Percentiles rank a stretch among this genome's conserved stretches.
Evolutionary conservation across 2,329 filamentous ascomycete species (phyloP).

Genomic region (Pseudogymnoascus sp.): DNA sequence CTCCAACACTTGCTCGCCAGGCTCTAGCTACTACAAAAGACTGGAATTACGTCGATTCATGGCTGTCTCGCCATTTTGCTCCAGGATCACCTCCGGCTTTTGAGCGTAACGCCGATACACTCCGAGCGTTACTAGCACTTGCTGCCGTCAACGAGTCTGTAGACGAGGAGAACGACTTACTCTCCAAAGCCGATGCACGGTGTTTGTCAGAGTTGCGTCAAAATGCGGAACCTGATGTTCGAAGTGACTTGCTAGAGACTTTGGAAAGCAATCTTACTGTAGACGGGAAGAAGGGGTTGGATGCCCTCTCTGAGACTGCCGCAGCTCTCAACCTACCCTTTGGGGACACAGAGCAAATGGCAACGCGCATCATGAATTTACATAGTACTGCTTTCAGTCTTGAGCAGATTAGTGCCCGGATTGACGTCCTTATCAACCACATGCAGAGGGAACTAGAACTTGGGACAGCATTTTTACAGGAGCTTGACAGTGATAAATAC

Average conservation of each 20-base stretch:
- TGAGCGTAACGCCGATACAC: conserved; percentile 79
- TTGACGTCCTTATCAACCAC: conserved; percentile 48
- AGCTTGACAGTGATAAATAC: conserved; percentile 40
- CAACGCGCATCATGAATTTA: conserved; percentile 45
- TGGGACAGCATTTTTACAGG: conserved; percentile 33
- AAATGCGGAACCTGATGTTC: conserved; percentile 26
- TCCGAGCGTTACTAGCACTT: conserved; percentile 65
- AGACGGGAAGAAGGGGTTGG: conserved; percentile 48
- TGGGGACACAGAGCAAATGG: conserved; percentile 38
- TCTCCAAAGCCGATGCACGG: conserved; percentile 50
- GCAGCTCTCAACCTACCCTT: conserved; percentile 36
- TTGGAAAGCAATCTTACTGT: conserved; percentile 46
- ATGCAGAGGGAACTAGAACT: conserved; percentile 42
- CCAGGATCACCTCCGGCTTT: conserved; percentile 60
- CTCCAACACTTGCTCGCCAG: conserved; percentile 59
- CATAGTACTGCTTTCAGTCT: conserved; percentile 44
- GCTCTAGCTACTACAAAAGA: conserved; percentile 79
- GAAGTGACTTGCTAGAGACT: conserved; percentile 40
- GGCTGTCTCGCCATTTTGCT: conserved; percentile 65
- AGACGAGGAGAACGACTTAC: conserved; percentile 57
- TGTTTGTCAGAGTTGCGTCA: conserved; percentile 48
- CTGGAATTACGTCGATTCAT: conserved; percentile 80
- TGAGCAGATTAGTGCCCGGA: conserved; percentile 47
- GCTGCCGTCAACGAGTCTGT: conserved; percentile 69
- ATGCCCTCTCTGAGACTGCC: conserved; percentile 48